Evolutionary conservation across 768 basidiomycete genomes (phyloP).

Genomic region (Fomitopsis pulvina): DNA sequence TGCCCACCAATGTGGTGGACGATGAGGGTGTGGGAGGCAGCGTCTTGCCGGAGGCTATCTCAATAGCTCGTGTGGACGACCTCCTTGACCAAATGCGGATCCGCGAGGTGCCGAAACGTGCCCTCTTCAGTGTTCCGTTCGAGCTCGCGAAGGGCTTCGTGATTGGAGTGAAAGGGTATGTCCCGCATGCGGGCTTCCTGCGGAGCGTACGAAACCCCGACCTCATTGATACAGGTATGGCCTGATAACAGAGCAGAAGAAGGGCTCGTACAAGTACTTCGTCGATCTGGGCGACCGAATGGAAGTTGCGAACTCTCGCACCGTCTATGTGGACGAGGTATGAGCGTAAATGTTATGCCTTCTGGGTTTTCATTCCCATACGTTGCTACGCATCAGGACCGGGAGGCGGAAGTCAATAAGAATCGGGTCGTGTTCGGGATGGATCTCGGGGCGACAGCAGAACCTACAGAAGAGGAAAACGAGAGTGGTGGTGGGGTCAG

Average conservation of each 20-base stretch:
- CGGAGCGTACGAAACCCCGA: constrained; percentile 3
- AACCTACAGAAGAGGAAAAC: constrained; percentile 32
- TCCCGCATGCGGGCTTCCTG: background rate
- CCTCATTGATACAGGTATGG: constrained; percentile 60
- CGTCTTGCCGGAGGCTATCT: constrained; percentile 61
- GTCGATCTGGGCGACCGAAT: constrained; percentile 69
- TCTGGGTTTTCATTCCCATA: background rate
- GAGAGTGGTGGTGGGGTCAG: constrained; percentile 16
- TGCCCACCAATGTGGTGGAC: constrained; percentile 41
- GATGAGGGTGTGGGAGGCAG: constrained; percentile 44
- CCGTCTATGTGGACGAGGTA: constrained; percentile 76
- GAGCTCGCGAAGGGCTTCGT: constrained; percentile 66
- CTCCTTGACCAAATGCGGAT: constrained; percentile 75
- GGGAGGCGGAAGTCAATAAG: constrained; percentile 31
- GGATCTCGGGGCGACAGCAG: constrained; percentile 30
- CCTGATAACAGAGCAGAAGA: constrained; percentile 82
- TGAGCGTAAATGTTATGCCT: background rate
- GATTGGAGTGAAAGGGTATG: constrained; percentile 79
- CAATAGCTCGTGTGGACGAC: constrained; percentile 72
- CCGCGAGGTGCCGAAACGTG: constrained; percentile 77
- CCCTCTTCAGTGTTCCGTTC: constrained; percentile 77
- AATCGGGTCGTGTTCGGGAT: constrained; percentile 32
- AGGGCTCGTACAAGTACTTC: constrained; percentile 77
- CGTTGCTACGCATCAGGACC: constrained; percentile 18
- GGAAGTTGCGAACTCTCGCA: constrained; percentile 68